Evolutionary conservation across 805 yeast species (phyloP).

Genomic region (Candida pseudofarinosa): DNA sequence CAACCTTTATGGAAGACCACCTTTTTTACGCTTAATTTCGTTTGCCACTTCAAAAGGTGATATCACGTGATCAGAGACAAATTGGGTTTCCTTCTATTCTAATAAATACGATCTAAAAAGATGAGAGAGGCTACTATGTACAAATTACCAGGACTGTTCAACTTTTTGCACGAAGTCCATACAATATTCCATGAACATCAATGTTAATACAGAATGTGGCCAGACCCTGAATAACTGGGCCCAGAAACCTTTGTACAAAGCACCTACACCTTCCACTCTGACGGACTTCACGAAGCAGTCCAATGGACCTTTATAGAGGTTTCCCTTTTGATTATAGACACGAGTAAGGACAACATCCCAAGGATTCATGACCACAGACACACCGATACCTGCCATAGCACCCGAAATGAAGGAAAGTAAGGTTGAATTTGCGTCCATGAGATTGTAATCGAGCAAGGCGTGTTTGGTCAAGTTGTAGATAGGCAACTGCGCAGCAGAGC

Average conservation of each 20-base stretch:
- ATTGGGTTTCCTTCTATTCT: background rate
- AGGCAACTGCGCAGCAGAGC: slow-evolving; percentile 93
- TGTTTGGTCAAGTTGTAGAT: slow-evolving; percentile 76
- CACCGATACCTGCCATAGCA: slow-evolving; percentile 83
- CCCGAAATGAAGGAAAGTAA: slow-evolving; percentile 69
- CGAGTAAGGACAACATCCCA: slow-evolving; percentile 95
- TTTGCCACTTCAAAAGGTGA: slow-evolving; percentile 1
- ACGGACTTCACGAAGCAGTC: slow-evolving; percentile 88
- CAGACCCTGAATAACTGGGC: slow-evolving; percentile 91
- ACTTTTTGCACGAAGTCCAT: slow-evolving; percentile 51
- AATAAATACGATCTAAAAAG: background rate
- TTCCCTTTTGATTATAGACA: slow-evolving; percentile 90
- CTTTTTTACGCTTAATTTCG: background rate
- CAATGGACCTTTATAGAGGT: slow-evolving; percentile 77
- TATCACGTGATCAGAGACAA: background rate
- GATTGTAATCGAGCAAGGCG: slow-evolving; percentile 48
- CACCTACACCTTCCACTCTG: slow-evolving; percentile 74
- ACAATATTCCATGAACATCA: slow-evolving; percentile 94
- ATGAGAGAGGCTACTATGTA: background rate
- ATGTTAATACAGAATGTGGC: slow-evolving; percentile 87
- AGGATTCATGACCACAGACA: slow-evolving; percentile 94
- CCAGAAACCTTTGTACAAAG: slow-evolving; percentile 91
- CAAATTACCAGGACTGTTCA: slow-evolving; percentile 13
- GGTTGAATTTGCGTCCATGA: slow-evolving; percentile 58
- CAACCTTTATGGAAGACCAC: background rate